Evolutionary conservation across 768 basidiomycete genomes (phyloP).

Genomic region (Leccinum arenicola): DNA sequence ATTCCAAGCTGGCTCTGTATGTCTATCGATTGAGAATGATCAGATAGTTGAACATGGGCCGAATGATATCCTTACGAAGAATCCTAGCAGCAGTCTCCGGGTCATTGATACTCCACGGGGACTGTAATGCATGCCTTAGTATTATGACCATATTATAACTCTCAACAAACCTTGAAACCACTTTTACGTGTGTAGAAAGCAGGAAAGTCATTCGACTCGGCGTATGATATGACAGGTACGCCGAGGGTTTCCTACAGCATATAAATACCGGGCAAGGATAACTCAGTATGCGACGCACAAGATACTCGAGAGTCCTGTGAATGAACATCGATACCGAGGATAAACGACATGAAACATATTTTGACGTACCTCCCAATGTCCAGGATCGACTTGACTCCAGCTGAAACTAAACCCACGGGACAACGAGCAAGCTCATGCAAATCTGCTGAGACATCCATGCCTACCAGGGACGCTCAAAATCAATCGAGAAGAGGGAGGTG

Average conservation of each 20-base stretch:
- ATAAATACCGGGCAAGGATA: not conserved
- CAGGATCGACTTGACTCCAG: slow-evolving; percentile 92
- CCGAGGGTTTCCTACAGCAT: slow-evolving; percentile 83
- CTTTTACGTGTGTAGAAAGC: slow-evolving; percentile 89
- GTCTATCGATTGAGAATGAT: slow-evolving; percentile 41
- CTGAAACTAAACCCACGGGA: slow-evolving; percentile 88
- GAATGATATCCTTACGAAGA: slow-evolving; percentile 53
- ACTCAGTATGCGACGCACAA: slow-evolving; percentile 41
- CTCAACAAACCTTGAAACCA: slow-evolving; percentile 58
- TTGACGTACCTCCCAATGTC: slow-evolving; percentile 73
- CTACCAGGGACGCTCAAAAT: slow-evolving; percentile 38
- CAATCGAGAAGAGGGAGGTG: slow-evolving; percentile 1
- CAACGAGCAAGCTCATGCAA: slow-evolving; percentile 85
- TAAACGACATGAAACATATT: not conserved
- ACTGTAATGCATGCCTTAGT: slow-evolving; percentile 40
- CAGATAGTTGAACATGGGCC: not conserved
- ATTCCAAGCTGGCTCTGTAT: slow-evolving; percentile 68
- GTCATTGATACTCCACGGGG: slow-evolving; percentile 72
- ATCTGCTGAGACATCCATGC: slow-evolving; percentile 95
- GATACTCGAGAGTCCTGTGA: slow-evolving; percentile 74
- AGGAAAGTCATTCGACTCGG: slow-evolving; percentile 77
- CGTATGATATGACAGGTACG: slow-evolving; percentile 84
- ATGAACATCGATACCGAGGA: slow-evolving; percentile 2
- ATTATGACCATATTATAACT: not conserved
- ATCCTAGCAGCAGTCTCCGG: slow-evolving; percentile 69